A percentile compares a stretch with the other conserved stretches of the same genome.
Conservation (phyloP, 2,329 filamentous ascomycete species). For the Fusarium sp. region DNA sequence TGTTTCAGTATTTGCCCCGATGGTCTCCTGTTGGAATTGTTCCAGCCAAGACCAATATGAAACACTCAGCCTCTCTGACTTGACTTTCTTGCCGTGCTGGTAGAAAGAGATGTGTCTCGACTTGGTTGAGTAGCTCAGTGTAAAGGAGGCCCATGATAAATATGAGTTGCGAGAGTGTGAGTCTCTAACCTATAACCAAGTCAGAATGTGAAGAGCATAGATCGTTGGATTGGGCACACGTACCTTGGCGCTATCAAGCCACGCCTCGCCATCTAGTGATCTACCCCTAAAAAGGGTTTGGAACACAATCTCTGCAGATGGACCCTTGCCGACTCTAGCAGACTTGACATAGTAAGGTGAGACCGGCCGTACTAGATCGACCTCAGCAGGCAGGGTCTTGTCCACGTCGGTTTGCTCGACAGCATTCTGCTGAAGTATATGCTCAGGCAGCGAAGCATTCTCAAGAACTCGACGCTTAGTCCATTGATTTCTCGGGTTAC, state of each 20-base stretch:
- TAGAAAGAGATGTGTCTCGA: neutral
- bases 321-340: neutral
- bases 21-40: neutral
- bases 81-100: neutral
- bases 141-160: neutral
- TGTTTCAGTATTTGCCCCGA: neutral
- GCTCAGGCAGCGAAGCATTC: neutral
- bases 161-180: neutral
- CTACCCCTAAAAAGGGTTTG: neutral
- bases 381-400: neutral
- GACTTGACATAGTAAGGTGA: neutral
- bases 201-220: neutral
- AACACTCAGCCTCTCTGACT: neutral
- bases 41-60: neutral
- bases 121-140: neutral
- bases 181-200: neutral
- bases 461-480: neutral
- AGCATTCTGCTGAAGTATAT: neutral
- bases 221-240: neutral
- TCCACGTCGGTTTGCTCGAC: neutral
- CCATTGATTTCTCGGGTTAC: neutral
- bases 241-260: neutral
- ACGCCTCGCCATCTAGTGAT: neutral
- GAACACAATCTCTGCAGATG: neutral
- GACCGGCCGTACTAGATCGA: fast-evolving